Base-by-base conservation (phyloP, 495 filamentous ascomycete species). In the Echria macrotheca region DNA sequence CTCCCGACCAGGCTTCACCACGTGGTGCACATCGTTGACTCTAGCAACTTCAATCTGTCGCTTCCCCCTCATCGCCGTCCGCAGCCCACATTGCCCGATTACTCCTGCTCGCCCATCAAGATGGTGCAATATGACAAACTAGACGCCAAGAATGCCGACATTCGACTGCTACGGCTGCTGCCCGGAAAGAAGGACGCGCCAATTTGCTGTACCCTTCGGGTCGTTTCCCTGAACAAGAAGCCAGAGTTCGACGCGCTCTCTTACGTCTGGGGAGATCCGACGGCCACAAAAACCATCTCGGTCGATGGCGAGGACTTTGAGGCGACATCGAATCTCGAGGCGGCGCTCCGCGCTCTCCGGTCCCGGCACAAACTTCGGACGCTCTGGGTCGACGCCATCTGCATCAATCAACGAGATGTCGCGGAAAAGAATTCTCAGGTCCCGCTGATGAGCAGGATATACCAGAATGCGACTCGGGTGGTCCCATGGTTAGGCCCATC, bases 231-330 rank as follows among this genome's bases (percentile, higher is more conserved):
- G 14, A 31, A 38, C 31, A 24, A 36, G 12, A n/a, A 28, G 37
- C 37, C 42, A 15, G 24, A 49, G 22, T 45, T 38, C 36, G 48
- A 54, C 29, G 49, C 48, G 10, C 22, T 53, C 15, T 50, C 36
- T 33, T 59, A 46, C 24, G 37, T 39, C 28, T 52, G 48, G 56
- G 47, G 53, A 45, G 43, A 43, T 49, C 32, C 52, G 29, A 56
- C 26, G 19, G 35, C 50, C 25, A 12, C 35, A 48, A 12, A 47
- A 38, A 14, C 25, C 46, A 43, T 56, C 47, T 19, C 31, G 21
- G 57, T 73, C 23, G 44, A 55, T 52, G 43, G 47, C 26, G 6
- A 19, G 3, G 6, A 18, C 2, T 33, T 33, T n/a, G 5, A 11
- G 2, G 29, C 15, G 6, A 33, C 44, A 23, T 15, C 25, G 26